Evolutionary conservation across 768 basidiomycete genomes (phyloP), one percentile per base, ranked within the genome.

Genomic region (Boletus patriciae): DNA sequence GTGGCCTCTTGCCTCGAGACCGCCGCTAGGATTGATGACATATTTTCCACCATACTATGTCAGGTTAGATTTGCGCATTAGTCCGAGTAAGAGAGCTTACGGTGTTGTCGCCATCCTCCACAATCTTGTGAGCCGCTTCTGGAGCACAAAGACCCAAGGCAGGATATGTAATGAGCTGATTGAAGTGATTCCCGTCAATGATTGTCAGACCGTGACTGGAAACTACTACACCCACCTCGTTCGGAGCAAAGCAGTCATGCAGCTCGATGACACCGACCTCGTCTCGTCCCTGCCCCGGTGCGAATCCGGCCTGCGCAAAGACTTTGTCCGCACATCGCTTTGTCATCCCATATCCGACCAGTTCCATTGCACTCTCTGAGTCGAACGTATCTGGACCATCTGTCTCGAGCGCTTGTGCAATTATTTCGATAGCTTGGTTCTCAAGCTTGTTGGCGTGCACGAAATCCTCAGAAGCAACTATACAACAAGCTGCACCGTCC

Each of bases 391-490:
- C 69, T 3, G 83, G 76, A 15, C 79, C 76, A 58, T 92, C 92
- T 0, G 91, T 93, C 27, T 77, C 74, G 38, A 92, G 71, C 2
- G 77, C 79, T 58, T 81, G 80, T 0, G 83, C 80, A 21, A 88
- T 83, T 40, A 94, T 84, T 66, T 93, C 91, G 54, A 92, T 89
- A 9, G 89, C 90, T 65, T 93, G 90, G 64, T 92, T 92, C 72
- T 91, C 85, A 10, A 92, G 81, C 21, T 76, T 74, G 65, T 91
- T 84, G 4, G 73, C 69, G 46, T 81, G 85, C 7, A 92, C 88
- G 62, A 92, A 92, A 34, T 80, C 81, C 68, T 92, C 90, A 0
- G 88, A 89, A 16, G 86, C 88, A 23, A 93, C 77, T 55, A 93
- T 79, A 56, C 86, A 88, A 63, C 85, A 86, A 4, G 87, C 86